Evolutionary conservation across 2,329 filamentous ascomycete species (phyloP), one percentile per base, ranked within the genome.

Genomic region (Alternaria panax): DNA sequence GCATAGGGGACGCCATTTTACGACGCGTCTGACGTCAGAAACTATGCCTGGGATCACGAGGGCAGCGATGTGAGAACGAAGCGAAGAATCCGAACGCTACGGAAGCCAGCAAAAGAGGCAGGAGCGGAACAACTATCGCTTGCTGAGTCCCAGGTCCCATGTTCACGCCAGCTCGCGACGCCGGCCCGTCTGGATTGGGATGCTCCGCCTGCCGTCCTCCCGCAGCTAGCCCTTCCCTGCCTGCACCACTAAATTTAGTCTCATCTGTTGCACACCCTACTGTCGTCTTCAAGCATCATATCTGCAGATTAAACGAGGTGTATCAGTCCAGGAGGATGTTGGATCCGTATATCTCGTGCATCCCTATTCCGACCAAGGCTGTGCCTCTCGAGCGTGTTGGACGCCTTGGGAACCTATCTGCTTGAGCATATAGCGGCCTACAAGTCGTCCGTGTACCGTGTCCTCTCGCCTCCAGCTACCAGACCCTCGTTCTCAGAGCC

Each of bases 1-100:
- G 56, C 64, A 71, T 66, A 7, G 77, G 77, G 25, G 76, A 79
- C 24, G 77, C 76, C 77, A 79, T 79, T 34, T 22, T 28, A 28
- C 24, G 11, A 36, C 24, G 25, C 22, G 32, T 12, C 51, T 24
- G 8, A 24, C 24, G 3, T 2, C 28, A n/a, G 9, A 5, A 24
- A 5, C 18, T 22, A 12, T 28, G 57, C 45, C 32, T 32, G 40
- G 14, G 20, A 20, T 14, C 41, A 40, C 18, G 5, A 20, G 2
- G 7, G 36, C 9, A 30, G n/a, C 4, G 4, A 22, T 11, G 4
- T 0, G 27, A 42, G 16, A 4, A 34, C n/a, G 14, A 50, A 14
- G 34, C 9, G 2, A 14, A 14, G 40, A 24, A 8, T 16, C 22
- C 36, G 16, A 38, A 27, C 12, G 25, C 28, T 34, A 34, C 34